Conservation (phyloP, 2,329 filamentous ascomycete genomes). For the Blastomyces emzantsi region DNA sequence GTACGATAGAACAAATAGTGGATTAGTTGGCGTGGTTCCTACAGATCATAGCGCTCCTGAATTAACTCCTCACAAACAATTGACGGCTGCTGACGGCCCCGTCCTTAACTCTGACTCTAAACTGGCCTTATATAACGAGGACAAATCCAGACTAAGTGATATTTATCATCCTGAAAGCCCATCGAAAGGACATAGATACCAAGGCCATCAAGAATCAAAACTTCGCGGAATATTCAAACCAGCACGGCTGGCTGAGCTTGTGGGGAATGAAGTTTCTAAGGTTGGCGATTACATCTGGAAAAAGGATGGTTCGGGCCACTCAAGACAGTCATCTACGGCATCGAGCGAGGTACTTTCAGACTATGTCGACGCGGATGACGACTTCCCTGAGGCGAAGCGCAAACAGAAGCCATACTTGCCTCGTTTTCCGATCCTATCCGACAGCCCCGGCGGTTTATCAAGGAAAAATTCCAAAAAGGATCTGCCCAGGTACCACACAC, state of each 20-base stretch:
- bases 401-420: conserved; percentile 24
- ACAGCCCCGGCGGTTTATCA: conserved; percentile 25
- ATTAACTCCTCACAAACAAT: not conserved
- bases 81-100: not conserved
- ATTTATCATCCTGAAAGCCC: conserved; percentile 13
- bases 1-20: not conserved
- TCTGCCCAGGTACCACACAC: conserved; percentile 33
- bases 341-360: conserved; percentile 39
- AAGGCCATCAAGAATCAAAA: conserved; percentile 44
- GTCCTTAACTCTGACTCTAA: not conserved
- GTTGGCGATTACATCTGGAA: conserved; percentile 53
- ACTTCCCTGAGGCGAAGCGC: conserved; percentile 27
- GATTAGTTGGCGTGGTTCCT: not conserved
- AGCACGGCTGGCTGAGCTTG: conserved; percentile 61
- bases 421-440: conserved; percentile 29
- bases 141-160: not conserved
- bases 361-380: conserved; percentile 40
- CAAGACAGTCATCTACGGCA: conserved; percentile 36
- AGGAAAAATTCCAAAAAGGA: conserved; percentile 28
- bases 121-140: not conserved
- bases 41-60: not conserved
- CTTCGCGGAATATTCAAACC: conserved; percentile 71
- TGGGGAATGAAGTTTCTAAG: conserved; percentile 56
- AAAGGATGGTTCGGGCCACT: conserved; percentile 42
- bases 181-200: conserved; percentile 21